Base-by-base conservation (phyloP, 2,329 filamentous ascomycete genomes). In the Colletotrichum magnum region DNA sequence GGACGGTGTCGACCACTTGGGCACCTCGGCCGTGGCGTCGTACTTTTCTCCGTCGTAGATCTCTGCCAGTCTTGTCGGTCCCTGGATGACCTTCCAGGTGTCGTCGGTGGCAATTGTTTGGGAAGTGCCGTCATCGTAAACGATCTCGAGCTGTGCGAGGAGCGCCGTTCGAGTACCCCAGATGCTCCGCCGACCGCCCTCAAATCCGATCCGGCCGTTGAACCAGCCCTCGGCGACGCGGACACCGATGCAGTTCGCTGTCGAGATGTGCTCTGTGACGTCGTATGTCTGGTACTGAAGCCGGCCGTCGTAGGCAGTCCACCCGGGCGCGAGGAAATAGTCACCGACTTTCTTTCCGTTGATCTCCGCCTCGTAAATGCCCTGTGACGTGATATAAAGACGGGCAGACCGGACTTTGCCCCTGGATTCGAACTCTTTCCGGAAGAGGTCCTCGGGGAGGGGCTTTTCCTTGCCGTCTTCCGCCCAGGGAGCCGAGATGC, bases 211-310 rank as follows among this genome's bases (percentile, higher is more conserved):
- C 15, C 79, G 73, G 12, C 79, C 79, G 56, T 72, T 69, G 58
- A 78, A 85, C 84, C 83, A 86, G 2, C 84, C 84, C 72, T 84
- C 82, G 5, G 78, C 85, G 24, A 87, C 78, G 15, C 80, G 78
- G 4, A 81, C 77, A 0, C 78, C 81, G 41, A 87, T 75, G 0
- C 75, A 75, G 61, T 76, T 77, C 63, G 83, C 81, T 4, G 68
- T 54, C 1, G 74, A 72, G 1, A 88, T 64, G 0, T 84, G 75
- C 0, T 76, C 65, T 0, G 81, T 82, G 1, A 89, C 83, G 68
- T 89, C 85, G 63, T 85, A 87, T 0, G 83, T 85, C 64, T 89
- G 82, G 68, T 89, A 90, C 1, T 81, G 77, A n/a, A 85, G 80
- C 0, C 87, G 80, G 54, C 84, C 75, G 0, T 81, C 76, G 70